These are phyloP conservation scores for Podila epicladia DNA, from an alignment of 192 early-diverging fungal species.

Conservation along the genomic window DNA sequence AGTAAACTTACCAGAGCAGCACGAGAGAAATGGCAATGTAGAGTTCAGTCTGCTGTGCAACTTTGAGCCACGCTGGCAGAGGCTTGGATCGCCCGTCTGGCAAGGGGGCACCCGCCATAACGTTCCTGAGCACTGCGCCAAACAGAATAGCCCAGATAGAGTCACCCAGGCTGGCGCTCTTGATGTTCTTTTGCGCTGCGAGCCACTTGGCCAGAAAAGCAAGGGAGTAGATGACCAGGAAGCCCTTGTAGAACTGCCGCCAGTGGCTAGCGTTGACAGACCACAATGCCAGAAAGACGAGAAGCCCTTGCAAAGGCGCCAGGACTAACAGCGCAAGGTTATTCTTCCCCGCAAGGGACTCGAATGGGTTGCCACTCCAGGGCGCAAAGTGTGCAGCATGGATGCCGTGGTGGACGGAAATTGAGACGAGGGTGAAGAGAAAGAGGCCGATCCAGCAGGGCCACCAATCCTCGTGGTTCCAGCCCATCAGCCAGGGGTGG, in stretches of 20 bases:
- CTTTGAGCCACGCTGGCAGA: conserved; percentile 60
- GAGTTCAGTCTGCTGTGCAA: conserved; percentile 63
- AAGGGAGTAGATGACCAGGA: conserved; percentile 53
- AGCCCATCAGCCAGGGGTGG: conserved; percentile 57
- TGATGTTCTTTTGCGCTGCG: conserved; percentile 54
- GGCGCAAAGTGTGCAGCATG: conserved; percentile 53
- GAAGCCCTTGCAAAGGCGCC: conserved; percentile 52
- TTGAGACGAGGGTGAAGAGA: conserved; percentile 55
- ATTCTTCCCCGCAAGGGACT: conserved; percentile 34
- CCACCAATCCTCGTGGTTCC: conserved; percentile 69
- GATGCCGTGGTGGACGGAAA: conserved; percentile 55
- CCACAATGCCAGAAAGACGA: conserved; percentile 58
- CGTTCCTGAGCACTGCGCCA: conserved; percentile 56
- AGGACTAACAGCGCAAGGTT: conserved; percentile 56
- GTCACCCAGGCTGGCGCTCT: conserved; percentile 58
- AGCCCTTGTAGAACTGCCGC: conserved; percentile 54
- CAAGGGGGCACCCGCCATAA: conserved; percentile 28
- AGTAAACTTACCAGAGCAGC: conserved; percentile 46
- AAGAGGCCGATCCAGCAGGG: conserved; percentile 65
- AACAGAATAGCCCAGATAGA: conserved; percentile 68
- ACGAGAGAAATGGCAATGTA: conserved; percentile 67
- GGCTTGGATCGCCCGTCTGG: conserved; percentile 42
- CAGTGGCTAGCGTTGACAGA: conserved; percentile 38
- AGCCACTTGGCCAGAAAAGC: conserved; percentile 59
- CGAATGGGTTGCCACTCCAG: conserved; percentile 59